Conservation (phyloP, 1,284 basidiomycete genomes). For the Singerocomus inundabilis region DNA sequence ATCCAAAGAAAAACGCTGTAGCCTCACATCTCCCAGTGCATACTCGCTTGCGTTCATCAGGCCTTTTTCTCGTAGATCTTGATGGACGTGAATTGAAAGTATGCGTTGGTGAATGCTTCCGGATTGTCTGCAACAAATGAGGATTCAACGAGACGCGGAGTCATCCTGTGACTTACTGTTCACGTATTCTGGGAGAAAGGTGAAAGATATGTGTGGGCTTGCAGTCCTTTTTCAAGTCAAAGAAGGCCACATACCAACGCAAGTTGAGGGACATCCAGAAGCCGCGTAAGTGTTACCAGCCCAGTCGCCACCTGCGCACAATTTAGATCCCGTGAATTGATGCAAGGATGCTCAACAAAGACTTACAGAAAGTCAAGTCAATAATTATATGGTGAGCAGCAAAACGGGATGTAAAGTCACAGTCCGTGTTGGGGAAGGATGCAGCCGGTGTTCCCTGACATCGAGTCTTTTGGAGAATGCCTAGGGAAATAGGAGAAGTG, state of each 20-base stretch:
- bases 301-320: conserved; percentile 41
- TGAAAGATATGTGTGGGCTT: neutral
- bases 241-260: conserved; percentile 26
- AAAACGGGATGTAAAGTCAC: conserved; percentile 38
- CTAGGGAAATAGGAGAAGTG: neutral
- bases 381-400: conserved; percentile 42
- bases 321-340: neutral
- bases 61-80: conserved; percentile 36
- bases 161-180: conserved; percentile 29
- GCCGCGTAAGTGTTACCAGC: conserved; percentile 37
- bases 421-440: conserved; percentile 38
- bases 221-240: neutral
- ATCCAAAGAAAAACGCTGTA: too few species aligned
- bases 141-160: neutral
- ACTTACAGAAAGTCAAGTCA: conserved; percentile 41
- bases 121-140: conserved; percentile 39
- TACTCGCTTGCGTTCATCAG: too few species aligned
- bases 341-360: too few species aligned
- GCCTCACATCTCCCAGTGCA: too few species aligned
- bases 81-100: conserved; percentile 48
- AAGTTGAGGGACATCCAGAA: conserved; percentile 37
- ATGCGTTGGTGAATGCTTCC: conserved; percentile 48
- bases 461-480: conserved; percentile 20
- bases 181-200: conserved; percentile 24
- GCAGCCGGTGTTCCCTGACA: conserved; percentile 38